Percentiles rank a stretch among this genome's conserved stretches.
Conservation (phyloP, 2,329 filamentous ascomycete genomes). For the Epichloe typhina region DNA sequence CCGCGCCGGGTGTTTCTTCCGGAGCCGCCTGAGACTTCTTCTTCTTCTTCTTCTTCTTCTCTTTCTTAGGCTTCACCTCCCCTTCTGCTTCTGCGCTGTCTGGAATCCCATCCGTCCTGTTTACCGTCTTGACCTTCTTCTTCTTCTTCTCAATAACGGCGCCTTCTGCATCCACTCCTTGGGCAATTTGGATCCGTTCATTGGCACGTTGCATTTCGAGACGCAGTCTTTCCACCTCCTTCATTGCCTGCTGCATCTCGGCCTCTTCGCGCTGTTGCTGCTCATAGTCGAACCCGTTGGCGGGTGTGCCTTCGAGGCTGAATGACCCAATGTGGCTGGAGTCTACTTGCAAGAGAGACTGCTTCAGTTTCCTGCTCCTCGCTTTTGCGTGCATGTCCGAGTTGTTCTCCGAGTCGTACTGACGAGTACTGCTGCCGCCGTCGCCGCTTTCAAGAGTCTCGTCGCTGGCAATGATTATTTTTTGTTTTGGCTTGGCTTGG, state of each 20-base stretch:
- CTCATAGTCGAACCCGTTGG: constrained; percentile 42
- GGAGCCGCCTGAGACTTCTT: background rate
- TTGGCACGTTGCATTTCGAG: constrained; percentile 81
- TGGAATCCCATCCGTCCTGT: constrained; percentile 15
- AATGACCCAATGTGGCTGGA: constrained; percentile 68
- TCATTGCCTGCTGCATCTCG: constrained; percentile 80
- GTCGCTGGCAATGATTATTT: constrained; percentile 57
- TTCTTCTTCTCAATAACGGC: constrained; percentile 55
- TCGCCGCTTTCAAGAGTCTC: constrained; percentile 51
- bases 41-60: constrained; percentile 23
- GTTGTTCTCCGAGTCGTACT: constrained; percentile 42
- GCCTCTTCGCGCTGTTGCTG: constrained; percentile 62
- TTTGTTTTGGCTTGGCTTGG: constrained; percentile 33
- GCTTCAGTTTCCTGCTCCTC: constrained; percentile 39
- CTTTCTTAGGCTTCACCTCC: constrained; percentile 36
- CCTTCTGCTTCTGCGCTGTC: constrained; percentile 10
- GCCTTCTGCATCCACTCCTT: constrained; percentile 53
- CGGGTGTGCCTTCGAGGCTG: constrained; percentile 43
- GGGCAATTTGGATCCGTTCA: constrained; percentile 58
- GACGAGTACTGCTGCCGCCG: constrained; percentile 29
- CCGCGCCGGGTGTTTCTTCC: background rate
- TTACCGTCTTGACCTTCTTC: constrained; percentile 37
- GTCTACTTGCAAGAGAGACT: constrained; percentile 66
- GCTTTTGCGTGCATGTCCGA: constrained; percentile 33
- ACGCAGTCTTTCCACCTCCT: constrained; percentile 73